phyloP scores from a whole-genome alignment of 805 yeast genomes.

The Cyberlindnera maclurae region DNA sequence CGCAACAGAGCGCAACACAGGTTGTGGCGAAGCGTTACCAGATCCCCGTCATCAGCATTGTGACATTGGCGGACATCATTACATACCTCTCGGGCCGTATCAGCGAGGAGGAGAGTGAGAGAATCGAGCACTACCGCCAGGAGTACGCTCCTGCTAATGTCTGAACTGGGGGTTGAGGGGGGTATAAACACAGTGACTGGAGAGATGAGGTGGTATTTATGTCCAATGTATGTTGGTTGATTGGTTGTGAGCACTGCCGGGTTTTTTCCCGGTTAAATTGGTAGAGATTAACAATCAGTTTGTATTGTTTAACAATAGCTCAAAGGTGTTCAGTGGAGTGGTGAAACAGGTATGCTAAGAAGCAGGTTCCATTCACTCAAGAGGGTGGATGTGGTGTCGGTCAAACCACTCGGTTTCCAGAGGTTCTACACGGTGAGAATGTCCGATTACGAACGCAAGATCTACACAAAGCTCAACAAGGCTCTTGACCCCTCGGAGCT shows the following conservation, averaged over 20 bases:
- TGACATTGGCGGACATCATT: slow-evolving; percentile 68
- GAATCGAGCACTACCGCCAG: slow-evolving; percentile 50
- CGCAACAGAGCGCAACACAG: slow-evolving; percentile 70
- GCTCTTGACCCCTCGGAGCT: slow-evolving; percentile 56
- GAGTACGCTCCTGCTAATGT: slow-evolving; percentile 27
- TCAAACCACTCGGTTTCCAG: too few relatives aligned
- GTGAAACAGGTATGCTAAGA: too few relatives aligned
- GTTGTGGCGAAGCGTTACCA: slow-evolving; percentile 63
- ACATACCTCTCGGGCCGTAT: slow-evolving; percentile 49
- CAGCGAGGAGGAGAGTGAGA: slow-evolving; percentile 47
- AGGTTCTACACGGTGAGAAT: neutral
- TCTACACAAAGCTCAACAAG: slow-evolving; percentile 46
- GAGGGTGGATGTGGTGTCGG: too few relatives aligned
- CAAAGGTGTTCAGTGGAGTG: too few relatives aligned
- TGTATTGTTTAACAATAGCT: too few relatives aligned
- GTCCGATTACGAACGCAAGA: slow-evolving; percentile 52
- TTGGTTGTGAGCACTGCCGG: too few relatives aligned
- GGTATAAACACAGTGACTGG: too few relatives aligned
- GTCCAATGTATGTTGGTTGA: too few relatives aligned
- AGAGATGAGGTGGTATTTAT: too few relatives aligned
- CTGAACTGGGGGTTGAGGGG: slow-evolving; percentile 1
- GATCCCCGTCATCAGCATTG: slow-evolving; percentile 82
- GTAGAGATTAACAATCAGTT: too few relatives aligned
- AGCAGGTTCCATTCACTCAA: too few relatives aligned
- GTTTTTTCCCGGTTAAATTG: too few relatives aligned